A percentile compares a stretch with the other conserved stretches of the same genome.
Evolutionary conservation across 75 land plant species (phyloP).

Genomic region (Chamaecyparis obtusa): DNA sequence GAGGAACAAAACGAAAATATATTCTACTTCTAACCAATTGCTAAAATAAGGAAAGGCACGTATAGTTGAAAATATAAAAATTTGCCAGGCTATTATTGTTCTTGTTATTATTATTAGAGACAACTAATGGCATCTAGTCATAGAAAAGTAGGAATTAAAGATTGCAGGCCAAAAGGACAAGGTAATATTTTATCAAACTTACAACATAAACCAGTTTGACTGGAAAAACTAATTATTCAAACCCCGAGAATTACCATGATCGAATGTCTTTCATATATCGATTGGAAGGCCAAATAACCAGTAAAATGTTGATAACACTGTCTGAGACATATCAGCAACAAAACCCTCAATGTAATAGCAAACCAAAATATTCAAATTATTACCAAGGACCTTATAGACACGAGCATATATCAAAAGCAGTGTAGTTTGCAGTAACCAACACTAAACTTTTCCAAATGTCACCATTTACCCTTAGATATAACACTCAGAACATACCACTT

Average conservation of each 20-base stretch:
- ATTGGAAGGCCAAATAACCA: background rate
- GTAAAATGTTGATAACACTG: too few species aligned
- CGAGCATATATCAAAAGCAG: background rate
- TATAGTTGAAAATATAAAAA: too few species aligned
- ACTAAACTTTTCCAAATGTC: background rate
- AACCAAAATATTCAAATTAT: background rate
- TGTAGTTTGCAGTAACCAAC: background rate
- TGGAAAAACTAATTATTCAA: background rate
- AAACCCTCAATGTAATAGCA: background rate
- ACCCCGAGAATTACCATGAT: background rate
- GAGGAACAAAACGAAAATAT: too few species aligned
- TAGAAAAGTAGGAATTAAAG: background rate
- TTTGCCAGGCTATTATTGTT: too few species aligned
- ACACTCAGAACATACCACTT: background rate
- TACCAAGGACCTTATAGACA: too few species aligned
- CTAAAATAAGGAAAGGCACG: too few species aligned
- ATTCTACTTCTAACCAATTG: too few species aligned
- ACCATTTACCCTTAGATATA: too few species aligned
- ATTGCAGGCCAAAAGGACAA: background rate
- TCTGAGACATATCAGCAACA: background rate
- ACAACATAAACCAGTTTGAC: background rate
- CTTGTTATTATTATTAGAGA: background rate
- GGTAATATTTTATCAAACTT: background rate
- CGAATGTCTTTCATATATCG: background rate
- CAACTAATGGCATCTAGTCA: background rate